Conservation (phyloP, 768 basidiomycete genomes). For the Lactifluus echinatus region DNA sequence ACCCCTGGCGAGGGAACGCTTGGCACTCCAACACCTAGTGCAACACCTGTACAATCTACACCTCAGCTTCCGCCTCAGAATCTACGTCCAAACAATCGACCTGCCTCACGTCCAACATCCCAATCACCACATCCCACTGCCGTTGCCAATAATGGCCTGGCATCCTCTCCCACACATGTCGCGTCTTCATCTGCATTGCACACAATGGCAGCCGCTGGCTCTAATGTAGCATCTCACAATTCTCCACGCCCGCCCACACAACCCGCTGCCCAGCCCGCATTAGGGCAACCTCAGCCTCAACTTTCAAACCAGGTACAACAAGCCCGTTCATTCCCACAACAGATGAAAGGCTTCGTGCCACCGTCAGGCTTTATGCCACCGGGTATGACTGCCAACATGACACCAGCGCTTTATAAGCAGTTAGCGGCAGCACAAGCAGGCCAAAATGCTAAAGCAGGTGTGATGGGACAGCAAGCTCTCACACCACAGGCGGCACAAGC, state of each 20-base stretch:
- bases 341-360: not conserved
- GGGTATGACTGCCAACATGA: not conserved
- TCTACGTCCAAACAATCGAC: slow-evolving; percentile 27
- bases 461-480: not conserved
- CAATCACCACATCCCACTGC: slow-evolving; percentile 26
- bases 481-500: not conserved
- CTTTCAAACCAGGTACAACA: slow-evolving; percentile 4
- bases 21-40: slow-evolving; percentile 23
- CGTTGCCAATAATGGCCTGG: slow-evolving; percentile 13
- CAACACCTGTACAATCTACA: slow-evolving; percentile 24
- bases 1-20: slow-evolving; percentile 4
- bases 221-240: slow-evolving; percentile 24
- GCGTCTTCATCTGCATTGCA: slow-evolving; percentile 22
- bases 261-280: slow-evolving; percentile 29
- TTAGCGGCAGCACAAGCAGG: slow-evolving; percentile 1
- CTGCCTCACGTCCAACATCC: slow-evolving; percentile 27
- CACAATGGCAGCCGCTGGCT: slow-evolving; percentile 30
- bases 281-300: slow-evolving; percentile 29
- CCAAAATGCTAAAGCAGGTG: slow-evolving; percentile 8
- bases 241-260: slow-evolving; percentile 24
- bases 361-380: not conserved
- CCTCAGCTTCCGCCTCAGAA: slow-evolving; percentile 20
- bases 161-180: slow-evolving; percentile 5
- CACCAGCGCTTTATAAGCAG: not conserved
- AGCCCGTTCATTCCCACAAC: slow-evolving; percentile 1